Conservation (phyloP, 768 basidiomycete genomes). For the Floccularia luteovirens region DNA sequence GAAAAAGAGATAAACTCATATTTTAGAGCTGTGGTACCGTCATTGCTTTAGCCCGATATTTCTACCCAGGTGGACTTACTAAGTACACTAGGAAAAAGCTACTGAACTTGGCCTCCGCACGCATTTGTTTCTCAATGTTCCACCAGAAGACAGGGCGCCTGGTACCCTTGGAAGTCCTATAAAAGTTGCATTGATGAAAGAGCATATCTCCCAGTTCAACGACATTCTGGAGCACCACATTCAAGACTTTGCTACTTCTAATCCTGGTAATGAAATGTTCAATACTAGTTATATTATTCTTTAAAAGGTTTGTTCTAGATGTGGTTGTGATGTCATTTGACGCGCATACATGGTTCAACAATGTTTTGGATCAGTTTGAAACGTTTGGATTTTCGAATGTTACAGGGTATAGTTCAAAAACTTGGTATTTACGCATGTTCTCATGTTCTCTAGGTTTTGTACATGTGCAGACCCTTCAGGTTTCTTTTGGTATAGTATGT, state of each 20-base stretch:
- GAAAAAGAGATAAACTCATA: constrained; percentile 39
- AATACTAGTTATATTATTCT: not conserved
- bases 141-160: constrained; percentile 44
- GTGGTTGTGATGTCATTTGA: constrained; percentile 39
- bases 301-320: constrained; percentile 11
- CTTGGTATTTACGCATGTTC: too few species aligned
- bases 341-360: constrained; percentile 41
- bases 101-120: constrained; percentile 30
- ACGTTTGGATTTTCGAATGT: constrained; percentile 38
- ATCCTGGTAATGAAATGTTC: constrained; percentile 18
- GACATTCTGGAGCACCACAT: constrained; percentile 26
- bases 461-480: constrained; percentile 33
- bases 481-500: constrained; percentile 50
- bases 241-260: constrained; percentile 22
- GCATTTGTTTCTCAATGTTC: constrained; percentile 51
- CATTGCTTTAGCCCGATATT: not conserved
- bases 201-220: constrained; percentile 35
- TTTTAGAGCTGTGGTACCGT: constrained; percentile 41
- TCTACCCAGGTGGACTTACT: too few species aligned
- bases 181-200: constrained; percentile 24
- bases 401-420: too few species aligned
- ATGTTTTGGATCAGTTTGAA: constrained; percentile 29
- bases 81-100: constrained; percentile 21
- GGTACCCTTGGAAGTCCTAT: constrained; percentile 23
- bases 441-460: constrained; percentile 26